These are phyloP conservation scores for Irpex sp. DNA, from an alignment of 1,284 basidiomycete species.

Conservation along the genomic window DNA sequence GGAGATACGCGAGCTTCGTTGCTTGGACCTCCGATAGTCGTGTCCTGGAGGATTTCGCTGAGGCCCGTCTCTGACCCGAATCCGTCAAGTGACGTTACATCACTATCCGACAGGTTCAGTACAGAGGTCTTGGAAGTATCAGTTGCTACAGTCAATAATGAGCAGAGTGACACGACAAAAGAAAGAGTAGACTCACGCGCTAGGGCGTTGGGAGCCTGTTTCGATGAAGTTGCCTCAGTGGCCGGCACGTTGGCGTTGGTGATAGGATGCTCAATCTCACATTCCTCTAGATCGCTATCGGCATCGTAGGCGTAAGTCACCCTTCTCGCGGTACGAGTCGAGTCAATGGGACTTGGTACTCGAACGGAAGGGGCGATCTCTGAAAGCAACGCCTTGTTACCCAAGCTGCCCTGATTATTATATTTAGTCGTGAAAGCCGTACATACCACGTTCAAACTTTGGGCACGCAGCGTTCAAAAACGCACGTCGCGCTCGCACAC, in stretches of 20 bases:
- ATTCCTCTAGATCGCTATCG: constrained; percentile 12
- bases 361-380: neutral
- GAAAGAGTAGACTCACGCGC: neutral
- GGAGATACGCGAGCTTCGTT: neutral
- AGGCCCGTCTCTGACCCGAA: constrained; percentile 6
- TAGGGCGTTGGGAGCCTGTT: neutral
- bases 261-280: constrained; percentile 5
- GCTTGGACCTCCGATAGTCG: neutral
- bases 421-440: too few relatives aligned
- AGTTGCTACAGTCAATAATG: neutral
- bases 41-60: constrained; percentile 4
- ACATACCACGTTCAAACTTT: constrained; percentile 8
- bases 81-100: constrained; percentile 8
- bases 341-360: neutral
- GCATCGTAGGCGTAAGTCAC: constrained; percentile 10
- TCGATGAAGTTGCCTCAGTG: neutral
- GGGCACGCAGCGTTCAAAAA: constrained; percentile 11
- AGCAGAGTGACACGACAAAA: neutral
- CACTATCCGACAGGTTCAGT: constrained; percentile 7
- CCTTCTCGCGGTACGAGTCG: neutral
- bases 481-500: constrained; percentile 8
- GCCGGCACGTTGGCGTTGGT: neutral
- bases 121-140: constrained; percentile 7
- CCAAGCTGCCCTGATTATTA: too few relatives aligned
- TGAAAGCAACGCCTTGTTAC: neutral